Percentiles rank a stretch among this genome's conserved stretches.
Evolutionary conservation across 2,329 filamentous ascomycete genomes (phyloP).

Genomic region (Colletotrichum sp.): DNA sequence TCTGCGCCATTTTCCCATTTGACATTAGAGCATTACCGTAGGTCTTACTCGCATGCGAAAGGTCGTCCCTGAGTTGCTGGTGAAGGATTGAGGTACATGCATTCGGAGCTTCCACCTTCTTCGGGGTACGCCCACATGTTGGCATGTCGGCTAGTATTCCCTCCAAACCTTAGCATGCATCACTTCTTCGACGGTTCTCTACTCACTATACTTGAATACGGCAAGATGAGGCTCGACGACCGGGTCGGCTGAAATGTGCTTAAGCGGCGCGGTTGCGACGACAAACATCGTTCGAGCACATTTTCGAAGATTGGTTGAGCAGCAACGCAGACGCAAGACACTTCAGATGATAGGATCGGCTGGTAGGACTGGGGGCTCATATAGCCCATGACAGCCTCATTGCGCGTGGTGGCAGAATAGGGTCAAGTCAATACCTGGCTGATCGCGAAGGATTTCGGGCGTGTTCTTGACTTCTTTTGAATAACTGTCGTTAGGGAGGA

Average conservation of each 20-base stretch:
- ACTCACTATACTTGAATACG: not conserved
- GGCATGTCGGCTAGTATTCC: not conserved
- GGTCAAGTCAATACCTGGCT: not conserved
- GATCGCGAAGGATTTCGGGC: not conserved
- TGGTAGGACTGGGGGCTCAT: not conserved
- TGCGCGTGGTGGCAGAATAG: not conserved
- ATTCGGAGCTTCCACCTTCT: not conserved
- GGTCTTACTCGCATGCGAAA: not conserved
- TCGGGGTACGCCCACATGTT: not conserved
- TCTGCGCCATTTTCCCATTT: not conserved
- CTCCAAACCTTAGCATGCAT: not conserved
- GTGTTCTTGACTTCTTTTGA: not conserved
- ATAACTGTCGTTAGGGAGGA: not conserved
- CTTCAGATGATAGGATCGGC: not conserved
- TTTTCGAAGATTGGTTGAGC: not conserved
- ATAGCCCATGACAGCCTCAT: not conserved
- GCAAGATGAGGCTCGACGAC: too few relatives aligned
- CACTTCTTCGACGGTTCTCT: fast-evolving
- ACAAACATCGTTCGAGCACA: not conserved
- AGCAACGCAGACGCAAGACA: not conserved
- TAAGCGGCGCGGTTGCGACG: not conserved
- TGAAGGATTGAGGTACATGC: not conserved
- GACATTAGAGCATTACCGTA: not conserved
- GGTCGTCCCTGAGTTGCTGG: not conserved
- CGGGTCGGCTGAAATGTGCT: not conserved